Percentiles rank a stretch among this genome's conserved stretches.
Conservation (phyloP, 1,284 basidiomycete species). For the Marasmius tenuissimus region DNA sequence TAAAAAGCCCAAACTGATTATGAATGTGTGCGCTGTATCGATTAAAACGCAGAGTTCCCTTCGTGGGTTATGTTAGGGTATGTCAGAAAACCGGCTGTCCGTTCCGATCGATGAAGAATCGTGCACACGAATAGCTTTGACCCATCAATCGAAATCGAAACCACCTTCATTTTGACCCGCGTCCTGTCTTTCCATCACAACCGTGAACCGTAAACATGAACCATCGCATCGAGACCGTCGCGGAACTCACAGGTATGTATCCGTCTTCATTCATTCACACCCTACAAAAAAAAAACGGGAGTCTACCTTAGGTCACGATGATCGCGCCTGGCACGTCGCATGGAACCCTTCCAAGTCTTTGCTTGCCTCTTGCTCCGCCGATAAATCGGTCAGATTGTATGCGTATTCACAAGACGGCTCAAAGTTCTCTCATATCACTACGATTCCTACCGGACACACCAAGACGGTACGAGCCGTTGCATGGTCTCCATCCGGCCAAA, state of each 20-base stretch:
- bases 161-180: no score
- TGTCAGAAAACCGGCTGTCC: no score
- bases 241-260: not conserved
- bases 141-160: no score
- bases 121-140: no score
- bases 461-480: slow-evolving; percentile 90
- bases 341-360: slow-evolving; percentile 89
- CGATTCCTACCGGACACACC: slow-evolving; percentile 82
- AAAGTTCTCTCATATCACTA: slow-evolving; percentile 56
- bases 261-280: not conserved
- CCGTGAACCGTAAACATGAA: no score
- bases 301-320: slow-evolving; percentile 66
- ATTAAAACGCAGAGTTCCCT: no score
- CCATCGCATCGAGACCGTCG: not conserved
- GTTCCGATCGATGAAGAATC: no score
- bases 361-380: slow-evolving; percentile 92
- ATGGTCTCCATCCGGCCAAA: slow-evolving; percentile 88
- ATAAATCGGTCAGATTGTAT: slow-evolving; percentile 90
- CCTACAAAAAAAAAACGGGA: not conserved
- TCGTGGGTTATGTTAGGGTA: no score
- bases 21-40: no score
- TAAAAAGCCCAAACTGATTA: no score
- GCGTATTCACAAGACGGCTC: slow-evolving; percentile 49
- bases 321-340: slow-evolving; percentile 86
- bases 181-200: no score